These are phyloP conservation scores for Rubus idaeus DNA, from an alignment of 306 rosid genomes.

Conservation along the genomic window DNA sequence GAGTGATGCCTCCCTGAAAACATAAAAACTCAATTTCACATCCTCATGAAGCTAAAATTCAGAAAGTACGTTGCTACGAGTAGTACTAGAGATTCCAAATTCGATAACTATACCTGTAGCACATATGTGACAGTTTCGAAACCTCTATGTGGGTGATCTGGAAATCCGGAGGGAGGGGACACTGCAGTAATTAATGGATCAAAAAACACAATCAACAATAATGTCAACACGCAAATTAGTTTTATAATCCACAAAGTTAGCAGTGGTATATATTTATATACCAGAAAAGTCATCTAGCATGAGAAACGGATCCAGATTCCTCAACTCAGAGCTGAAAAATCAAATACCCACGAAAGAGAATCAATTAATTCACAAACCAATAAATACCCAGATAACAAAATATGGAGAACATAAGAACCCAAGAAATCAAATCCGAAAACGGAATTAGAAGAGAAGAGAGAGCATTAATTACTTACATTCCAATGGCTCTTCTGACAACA, in stretches of 20 bases:
- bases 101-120: constrained; percentile 46
- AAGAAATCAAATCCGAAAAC: neutral
- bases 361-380: neutral
- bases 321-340: constrained; percentile 44
- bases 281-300: constrained; percentile 60
- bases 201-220: neutral
- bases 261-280: neutral
- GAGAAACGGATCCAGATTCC: constrained; percentile 59
- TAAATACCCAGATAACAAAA: constrained; percentile 19
- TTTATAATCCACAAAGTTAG: neutral
- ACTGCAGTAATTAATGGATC: constrained; percentile 31
- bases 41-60: neutral
- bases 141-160: constrained; percentile 78
- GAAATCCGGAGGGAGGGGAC: constrained; percentile 61
- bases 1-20: constrained; percentile 84
- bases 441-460: neutral
- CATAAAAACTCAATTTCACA: neutral
- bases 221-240: neutral
- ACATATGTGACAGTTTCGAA: constrained; percentile 80
- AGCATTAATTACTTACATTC: constrained; percentile 31
- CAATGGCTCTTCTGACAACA: constrained; percentile 54
- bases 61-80: neutral
- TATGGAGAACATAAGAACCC: neutral
- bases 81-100: neutral
- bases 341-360: constrained; percentile 1